phyloP scores from a whole-genome alignment of 345 rosid genomes.

The Angophora floribunda region DNA sequence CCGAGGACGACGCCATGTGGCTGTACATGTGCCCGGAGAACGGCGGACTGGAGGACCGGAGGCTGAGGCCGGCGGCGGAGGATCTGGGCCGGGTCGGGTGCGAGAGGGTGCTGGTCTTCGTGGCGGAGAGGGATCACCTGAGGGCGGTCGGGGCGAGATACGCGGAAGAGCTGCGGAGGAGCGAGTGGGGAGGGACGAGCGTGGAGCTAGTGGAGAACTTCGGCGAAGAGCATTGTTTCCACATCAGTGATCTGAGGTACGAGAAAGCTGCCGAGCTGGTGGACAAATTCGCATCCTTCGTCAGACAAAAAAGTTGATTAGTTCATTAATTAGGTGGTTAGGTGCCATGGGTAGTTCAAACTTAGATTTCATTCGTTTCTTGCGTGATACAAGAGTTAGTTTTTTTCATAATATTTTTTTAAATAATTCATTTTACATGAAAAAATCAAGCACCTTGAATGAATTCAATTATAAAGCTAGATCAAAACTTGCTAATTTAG shows the following conservation, averaged over 20 bases:
- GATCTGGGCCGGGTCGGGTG: slow-evolving; percentile 21
- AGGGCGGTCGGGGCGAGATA: slow-evolving; percentile 1
- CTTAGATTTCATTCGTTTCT: not conserved
- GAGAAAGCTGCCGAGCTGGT: not conserved
- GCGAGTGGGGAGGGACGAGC: slow-evolving; percentile 22
- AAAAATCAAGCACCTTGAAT: not conserved
- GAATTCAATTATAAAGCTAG: not conserved
- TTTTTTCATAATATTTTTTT: not conserved
- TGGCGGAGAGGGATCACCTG: slow-evolving; percentile 27
- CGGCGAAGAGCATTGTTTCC: slow-evolving; percentile 1
- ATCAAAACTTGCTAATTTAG: not conserved
- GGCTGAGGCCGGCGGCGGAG: slow-evolving; percentile 19
- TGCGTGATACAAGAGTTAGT: not conserved
- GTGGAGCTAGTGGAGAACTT: slow-evolving; percentile 1
- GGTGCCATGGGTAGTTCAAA: not conserved
- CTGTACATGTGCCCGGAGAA: slow-evolving; percentile 23
- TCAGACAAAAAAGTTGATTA: not conserved
- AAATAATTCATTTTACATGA: not conserved
- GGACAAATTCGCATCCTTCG: slow-evolving; percentile 3
- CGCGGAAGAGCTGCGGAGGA: slow-evolving; percentile 14
- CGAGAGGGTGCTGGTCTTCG: slow-evolving; percentile 17
- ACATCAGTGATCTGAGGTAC: not conserved
- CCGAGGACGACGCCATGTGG: slow-evolving; percentile 31
- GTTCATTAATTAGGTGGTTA: not conserved
- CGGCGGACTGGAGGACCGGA: slow-evolving; percentile 22